Conservation (phyloP, 257 asterid species). For the Ilex aquifolium region DNA sequence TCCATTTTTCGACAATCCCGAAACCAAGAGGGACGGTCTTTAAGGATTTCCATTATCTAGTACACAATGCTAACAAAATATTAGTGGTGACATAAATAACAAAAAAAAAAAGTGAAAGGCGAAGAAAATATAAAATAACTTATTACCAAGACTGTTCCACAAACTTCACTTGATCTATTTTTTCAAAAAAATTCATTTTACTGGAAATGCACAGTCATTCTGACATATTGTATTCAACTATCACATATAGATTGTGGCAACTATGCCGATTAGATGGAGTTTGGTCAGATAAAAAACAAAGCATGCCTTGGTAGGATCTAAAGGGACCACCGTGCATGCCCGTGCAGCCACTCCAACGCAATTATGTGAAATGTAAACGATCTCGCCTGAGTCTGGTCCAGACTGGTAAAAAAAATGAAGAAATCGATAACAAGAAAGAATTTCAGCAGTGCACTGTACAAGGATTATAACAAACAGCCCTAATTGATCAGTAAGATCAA, state of each 20-base stretch:
- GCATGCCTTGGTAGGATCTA: slow-evolving; percentile 38
- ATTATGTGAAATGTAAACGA: slow-evolving; percentile 22
- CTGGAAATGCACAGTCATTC: no score
- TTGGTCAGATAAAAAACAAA: not conserved
- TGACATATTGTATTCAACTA: no score
- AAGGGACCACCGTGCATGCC: slow-evolving; percentile 26
- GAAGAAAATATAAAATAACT: no score
- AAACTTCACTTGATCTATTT: no score
- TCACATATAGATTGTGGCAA: no score
- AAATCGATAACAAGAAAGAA: slow-evolving; percentile 12
- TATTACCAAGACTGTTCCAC: no score
- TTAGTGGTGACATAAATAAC: not conserved
- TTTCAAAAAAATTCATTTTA: no score
- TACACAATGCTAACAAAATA: not conserved
- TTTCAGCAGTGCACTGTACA: no score
- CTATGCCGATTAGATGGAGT: no score
- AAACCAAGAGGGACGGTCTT: slow-evolving; percentile 34
- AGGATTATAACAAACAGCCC: no score
- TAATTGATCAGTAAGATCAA: no score
- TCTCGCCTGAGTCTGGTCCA: slow-evolving; percentile 13
- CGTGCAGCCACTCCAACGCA: slow-evolving; percentile 46
- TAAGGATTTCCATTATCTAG: slow-evolving; percentile 37
- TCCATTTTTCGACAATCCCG: slow-evolving; percentile 29
- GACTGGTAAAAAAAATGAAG: slow-evolving; percentile 23
- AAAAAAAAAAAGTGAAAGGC: no score